Evolutionary conservation across 2,329 filamentous ascomycete species (phyloP), one percentile per base, ranked within the genome.

Genomic region (Neofusicoccum laricinum): DNA sequence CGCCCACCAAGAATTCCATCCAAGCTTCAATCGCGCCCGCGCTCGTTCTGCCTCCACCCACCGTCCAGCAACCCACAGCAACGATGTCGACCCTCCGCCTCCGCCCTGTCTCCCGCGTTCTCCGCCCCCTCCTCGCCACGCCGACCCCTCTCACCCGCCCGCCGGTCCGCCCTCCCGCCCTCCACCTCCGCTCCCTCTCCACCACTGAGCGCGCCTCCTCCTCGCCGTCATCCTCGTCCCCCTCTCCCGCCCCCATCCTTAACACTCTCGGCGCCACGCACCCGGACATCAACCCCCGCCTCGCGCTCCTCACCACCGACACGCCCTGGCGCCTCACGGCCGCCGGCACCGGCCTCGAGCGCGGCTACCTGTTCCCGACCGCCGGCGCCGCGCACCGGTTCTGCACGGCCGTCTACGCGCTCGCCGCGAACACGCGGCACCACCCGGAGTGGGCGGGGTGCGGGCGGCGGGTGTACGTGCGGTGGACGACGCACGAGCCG

Each of bases 381-480:
- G 32, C 15, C 7, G n/a, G 49, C 49, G 10, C 14, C 21, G 6
- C 19, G 17, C 4, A n/a, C n/a, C n/a, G n/a, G n/a, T 17, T 21
- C 21, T 4, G 14, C 53, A 21, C 21, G 53, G 14, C 5, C 11
- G n/a, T 32, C 2, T 15, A 15, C 25, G 55, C 8, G n/a, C 12
- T 4, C 12, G 30, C 55, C 30, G 2, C 5, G 14, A 15, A 1
- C 40, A 5, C 2, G 12, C 1, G 4, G 4, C 55, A 59, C 55
- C 21, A 59, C 3, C 55, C 55, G n/a, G 55, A 59, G 15, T 46
- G 41, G 55, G n/a, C 15, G 15, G 55, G 55, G 40, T 59, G 55
- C 40, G 41, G 55, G 40, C n/a, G 25, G n/a, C 8, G n/a, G 11
- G 55, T 59, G 25, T 36, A 46, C 17, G 41, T 59, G 41, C 40